Evolutionary conservation across 2,329 filamentous ascomycete species (phyloP).

Genomic region (Paramyrothecium roridum): DNA sequence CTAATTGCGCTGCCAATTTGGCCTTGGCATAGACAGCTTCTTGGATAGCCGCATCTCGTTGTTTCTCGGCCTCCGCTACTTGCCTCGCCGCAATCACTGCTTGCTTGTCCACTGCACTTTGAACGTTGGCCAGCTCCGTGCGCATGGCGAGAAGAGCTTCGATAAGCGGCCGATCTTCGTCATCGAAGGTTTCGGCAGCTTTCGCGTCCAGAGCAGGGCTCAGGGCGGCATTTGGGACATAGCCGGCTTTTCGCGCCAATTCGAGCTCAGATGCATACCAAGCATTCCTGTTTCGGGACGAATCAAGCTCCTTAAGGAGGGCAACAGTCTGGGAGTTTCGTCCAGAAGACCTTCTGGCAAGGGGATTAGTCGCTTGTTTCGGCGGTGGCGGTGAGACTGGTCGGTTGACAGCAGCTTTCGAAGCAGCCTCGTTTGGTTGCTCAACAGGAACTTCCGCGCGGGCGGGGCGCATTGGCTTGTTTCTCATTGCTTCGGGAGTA

Average conservation of each 20-base stretch:
- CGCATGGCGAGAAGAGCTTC: slow-evolving; percentile 93
- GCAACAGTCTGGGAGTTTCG: slow-evolving; percentile 67
- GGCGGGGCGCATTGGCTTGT: slow-evolving; percentile 23
- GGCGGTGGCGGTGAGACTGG: slow-evolving; percentile 56
- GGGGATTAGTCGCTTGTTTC: slow-evolving; percentile 54
- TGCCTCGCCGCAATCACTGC: slow-evolving; percentile 80
- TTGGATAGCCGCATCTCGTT: slow-evolving; percentile 88
- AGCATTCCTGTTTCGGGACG: slow-evolving; percentile 80
- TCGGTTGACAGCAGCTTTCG: slow-evolving; percentile 35
- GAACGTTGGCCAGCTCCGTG: slow-evolving; percentile 83
- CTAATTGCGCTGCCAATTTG: slow-evolving; percentile 75
- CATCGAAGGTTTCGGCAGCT: slow-evolving; percentile 74
- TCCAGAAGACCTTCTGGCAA: slow-evolving; percentile 58
- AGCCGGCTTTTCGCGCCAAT: slow-evolving; percentile 85
- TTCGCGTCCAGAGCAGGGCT: slow-evolving; percentile 75
- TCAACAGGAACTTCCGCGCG: slow-evolving; percentile 67
- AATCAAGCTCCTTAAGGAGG: slow-evolving; percentile 82
- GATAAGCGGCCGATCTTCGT: slow-evolving; percentile 87
- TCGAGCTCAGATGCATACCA: slow-evolving; percentile 97
- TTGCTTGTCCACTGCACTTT: slow-evolving; percentile 85
- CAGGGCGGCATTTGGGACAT: slow-evolving; percentile 67
- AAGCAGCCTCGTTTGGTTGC: slow-evolving; percentile 56
- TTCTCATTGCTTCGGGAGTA: slow-evolving; percentile 25
- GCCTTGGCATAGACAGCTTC: slow-evolving; percentile 96
- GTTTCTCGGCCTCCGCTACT: slow-evolving; percentile 91